Conservation (phyloP, 495 filamentous ascomycete genomes). For the Penicillium argentinense region DNA sequence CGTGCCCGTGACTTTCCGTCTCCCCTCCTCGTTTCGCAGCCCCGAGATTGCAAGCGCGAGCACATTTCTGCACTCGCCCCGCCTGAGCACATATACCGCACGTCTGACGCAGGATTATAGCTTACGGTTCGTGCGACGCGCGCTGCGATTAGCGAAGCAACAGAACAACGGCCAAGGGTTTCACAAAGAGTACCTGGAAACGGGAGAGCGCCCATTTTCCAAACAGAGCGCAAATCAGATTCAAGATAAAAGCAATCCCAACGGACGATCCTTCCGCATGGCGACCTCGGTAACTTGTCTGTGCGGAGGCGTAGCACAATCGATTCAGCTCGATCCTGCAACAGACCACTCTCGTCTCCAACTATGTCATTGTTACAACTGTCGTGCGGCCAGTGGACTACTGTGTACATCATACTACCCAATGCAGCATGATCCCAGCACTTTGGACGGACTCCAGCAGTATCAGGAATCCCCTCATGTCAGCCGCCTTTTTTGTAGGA, state of each 20-base stretch:
- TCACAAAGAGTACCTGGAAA: too few relatives aligned
- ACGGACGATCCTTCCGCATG: slow-evolving; percentile 6
- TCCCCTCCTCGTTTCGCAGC: not conserved
- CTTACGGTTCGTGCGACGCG: too few relatives aligned
- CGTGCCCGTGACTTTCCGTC: slow-evolving; percentile 25
- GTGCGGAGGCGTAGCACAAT: slow-evolving; percentile 50
- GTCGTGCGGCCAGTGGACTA: slow-evolving; percentile 59
- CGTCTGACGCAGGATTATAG: slow-evolving; percentile 15
- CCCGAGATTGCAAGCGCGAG: slow-evolving; percentile 10
- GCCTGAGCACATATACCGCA: slow-evolving; percentile 25
- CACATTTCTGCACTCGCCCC: slow-evolving; percentile 31
- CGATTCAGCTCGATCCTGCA: slow-evolving; percentile 35
- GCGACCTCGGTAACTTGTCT: slow-evolving; percentile 51
- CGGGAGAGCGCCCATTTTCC: not conserved
- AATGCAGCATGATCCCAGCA: slow-evolving; percentile 33
- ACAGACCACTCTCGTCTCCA: slow-evolving; percentile 31
- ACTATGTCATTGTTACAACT: slow-evolving; percentile 66
- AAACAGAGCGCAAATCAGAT: not conserved
- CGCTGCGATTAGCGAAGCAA: too few relatives aligned
- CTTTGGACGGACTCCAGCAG: slow-evolving; percentile 36
- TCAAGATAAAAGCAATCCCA: slow-evolving; percentile 1
- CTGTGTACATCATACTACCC: slow-evolving; percentile 55
- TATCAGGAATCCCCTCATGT: slow-evolving; percentile 50
- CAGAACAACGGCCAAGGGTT: too few relatives aligned
- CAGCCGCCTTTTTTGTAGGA: slow-evolving; percentile 66